Evolutionary conservation across 2,329 filamentous ascomycete genomes (phyloP), one percentile per base, ranked within the genome.

Genomic region (Mariannaea sp.): DNA sequence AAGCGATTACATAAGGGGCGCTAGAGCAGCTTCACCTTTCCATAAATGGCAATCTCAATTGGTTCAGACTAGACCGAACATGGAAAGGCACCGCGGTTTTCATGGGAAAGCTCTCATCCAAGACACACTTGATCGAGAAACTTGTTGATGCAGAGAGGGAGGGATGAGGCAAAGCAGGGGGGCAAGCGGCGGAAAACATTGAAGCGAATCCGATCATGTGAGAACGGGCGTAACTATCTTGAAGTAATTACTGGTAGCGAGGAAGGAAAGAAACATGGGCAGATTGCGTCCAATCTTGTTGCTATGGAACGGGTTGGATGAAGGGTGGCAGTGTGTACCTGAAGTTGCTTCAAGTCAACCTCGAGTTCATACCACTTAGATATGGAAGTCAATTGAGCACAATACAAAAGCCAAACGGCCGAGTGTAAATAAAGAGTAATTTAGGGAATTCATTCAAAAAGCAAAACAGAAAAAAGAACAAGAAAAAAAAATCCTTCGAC

Each of bases 41-140:
- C 38, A 1, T 14, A 16, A 42, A 32, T 42, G 46, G 46, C 33
- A 49, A 36, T 16, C 5, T 13, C n/a, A 26, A 24, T 17, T 42
- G 4, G 14, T 5, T 5, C 22, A 19, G 7, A 12, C 46, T 49
- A 49, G 38, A n/a, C 7, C 38, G 2, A 14, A 49, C 42, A 20
- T 36, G 46, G 46, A 49, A 49, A 49, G 38, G 38, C 46, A 49
- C n/a, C 20, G 17, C 35, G 38, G 46, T 42, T 49, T 29, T 12
- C 29, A 38, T 42, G 46, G 46, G 38, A 19, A 29, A 26, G n/a
- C 27, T 47, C 19, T 22, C 26, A 46, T 46, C 20, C 43, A 32
- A 40, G 35, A 41, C 14, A 9, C 39, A 41, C n/a, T n/a, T n/a
- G n/a, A n/a, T n/a, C n/a, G n/a, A n/a, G n/a, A n/a, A 24, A 19